Evolutionary conservation across 176 grass and related monocot genomes (phyloP), one percentile per base, ranked within the genome.

Genomic region (Triticum timopheevii): DNA sequence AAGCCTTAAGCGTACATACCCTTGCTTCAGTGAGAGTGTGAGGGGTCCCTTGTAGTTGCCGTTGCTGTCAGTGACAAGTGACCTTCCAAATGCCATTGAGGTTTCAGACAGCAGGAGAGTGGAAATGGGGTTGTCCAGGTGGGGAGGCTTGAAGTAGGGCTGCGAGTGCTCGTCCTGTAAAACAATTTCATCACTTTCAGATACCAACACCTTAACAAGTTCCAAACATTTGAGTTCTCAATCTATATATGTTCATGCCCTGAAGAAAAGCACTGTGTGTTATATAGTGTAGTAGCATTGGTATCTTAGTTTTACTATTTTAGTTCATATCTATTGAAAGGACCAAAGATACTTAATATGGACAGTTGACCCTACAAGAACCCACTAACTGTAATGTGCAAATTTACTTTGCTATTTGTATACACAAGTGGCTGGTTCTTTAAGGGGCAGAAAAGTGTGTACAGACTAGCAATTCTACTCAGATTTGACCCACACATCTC

Each of bases 31-130:
- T 44, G 87, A 85, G 59, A 99, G 90, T 2, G 94, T 87, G 23
- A 99, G 92, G 6, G 97, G 92, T 24, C 97, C 97, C 78, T 94
- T 99, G 73, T 99, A 99, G 82, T 99, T 99, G 74, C 94, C 97
- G 59, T 99, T 94, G 61, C 89, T 91, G 83, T 99, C 97, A 42
- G 94, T 97, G 56, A 97, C 88, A 10, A 99, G 85, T 59, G 92
- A 90, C 61, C 97, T 90, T 86, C 97, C 97, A 79, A 99, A 99
- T 70, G 94, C 89, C 90, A 97, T 96, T 4, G 85, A 90, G 25
- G 97, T 93, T 65, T 97, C 94, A 22, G 94, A 97, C 34, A 99
- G 94, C 40, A 99, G 85, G 39, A 99, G 92, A 27, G 90, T 97
- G n/a, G 92, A 99, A 54, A 99, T 93, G 54, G 97, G 97, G 79